Evolutionary conservation across 2,329 filamentous ascomycete genomes (phyloP), one percentile per base, ranked within the genome.

Genomic region (Aspergillus fijiensis): DNA sequence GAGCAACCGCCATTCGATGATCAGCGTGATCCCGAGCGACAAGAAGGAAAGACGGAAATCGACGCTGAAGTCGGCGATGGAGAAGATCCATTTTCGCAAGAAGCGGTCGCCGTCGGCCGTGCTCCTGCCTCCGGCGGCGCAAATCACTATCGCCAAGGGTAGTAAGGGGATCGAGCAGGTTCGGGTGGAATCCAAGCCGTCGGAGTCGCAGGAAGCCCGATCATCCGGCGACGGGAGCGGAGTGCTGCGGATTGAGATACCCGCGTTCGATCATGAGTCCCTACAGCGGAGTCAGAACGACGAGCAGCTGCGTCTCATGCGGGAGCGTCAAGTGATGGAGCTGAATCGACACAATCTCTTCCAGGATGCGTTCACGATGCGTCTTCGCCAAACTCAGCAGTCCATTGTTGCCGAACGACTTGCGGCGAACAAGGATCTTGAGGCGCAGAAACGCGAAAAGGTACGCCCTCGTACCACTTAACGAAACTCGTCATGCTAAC

Each of bases 371-470:
- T 60, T 71, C 3, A 58, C 78, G 27, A 65, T 65, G 35, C 64
- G 68, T 29, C 64, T 77, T 16, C 67, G 69, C 29, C 67, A 62
- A 27, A 62, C 65, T 45, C 76, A 78, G 50, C 67, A 73, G 58
- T 62, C 63, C 7, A 62, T 66, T 6, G 65, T 77, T 25, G 65
- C 70, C 5, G 70, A 74, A 27, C 70, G 59, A 47, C 69, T 70
- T 45, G 54, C 62, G 5, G 64, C 70, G 5, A 71, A 79, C 52
- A 67, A 73, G 50, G 64, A 63, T 10, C 50, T 60, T 23, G 71
- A 79, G 61, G 67, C 73, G 2, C 72, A 73, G 54, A 77, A 78
- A 59, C 69, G 70, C 33, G 70, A 74, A 55, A 75, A 77, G 71
- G 78, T 79, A 62, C 61, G 67, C 39, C 14, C 11, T 5, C 25